Conservation (phyloP, 805 yeast genomes). For the Ogataea corticis region DNA sequence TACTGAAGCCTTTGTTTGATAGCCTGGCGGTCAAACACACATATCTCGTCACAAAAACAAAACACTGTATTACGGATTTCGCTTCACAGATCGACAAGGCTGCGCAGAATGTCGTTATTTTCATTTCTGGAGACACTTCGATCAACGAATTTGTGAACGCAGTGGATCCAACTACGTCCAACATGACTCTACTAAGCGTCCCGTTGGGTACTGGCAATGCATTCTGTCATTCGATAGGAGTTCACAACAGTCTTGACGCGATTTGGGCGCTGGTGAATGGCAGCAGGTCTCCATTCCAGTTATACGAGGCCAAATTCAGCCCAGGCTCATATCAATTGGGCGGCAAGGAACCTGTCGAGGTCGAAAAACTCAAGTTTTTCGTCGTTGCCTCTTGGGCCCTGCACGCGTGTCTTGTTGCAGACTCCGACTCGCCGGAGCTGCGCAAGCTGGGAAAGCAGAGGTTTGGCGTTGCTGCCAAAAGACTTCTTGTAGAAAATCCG, state of each 20-base stretch:
- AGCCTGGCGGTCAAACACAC: conserved; percentile 34
- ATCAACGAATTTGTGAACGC: conserved; percentile 71
- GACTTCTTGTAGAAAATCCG: conserved; percentile 52
- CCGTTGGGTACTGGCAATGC: conserved; percentile 93
- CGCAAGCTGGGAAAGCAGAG: conserved; percentile 64
- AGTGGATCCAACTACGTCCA: background rate
- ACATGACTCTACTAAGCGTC: conserved; percentile 38
- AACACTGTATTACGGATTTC: conserved; percentile 40
- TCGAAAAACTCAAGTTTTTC: conserved; percentile 36
- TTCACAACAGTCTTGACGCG: conserved; percentile 36
- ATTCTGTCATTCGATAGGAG: conserved; percentile 59
- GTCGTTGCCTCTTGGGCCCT: conserved; percentile 84
- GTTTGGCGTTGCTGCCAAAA: conserved; percentile 66
- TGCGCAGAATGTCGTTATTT: conserved; percentile 44
- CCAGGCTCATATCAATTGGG: conserved; percentile 23
- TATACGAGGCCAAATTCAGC: conserved; percentile 48
- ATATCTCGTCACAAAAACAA: conserved; percentile 45
- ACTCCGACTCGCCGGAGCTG: conserved; percentile 69
- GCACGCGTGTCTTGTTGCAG: conserved; percentile 83
- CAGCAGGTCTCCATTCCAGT: conserved; percentile 34
- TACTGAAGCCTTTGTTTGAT: conserved; percentile 50
- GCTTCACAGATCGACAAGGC: conserved; percentile 34
- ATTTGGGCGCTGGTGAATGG: conserved; percentile 37
- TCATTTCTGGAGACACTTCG: conserved; percentile 87
- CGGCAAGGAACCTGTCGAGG: conserved; percentile 13